phyloP scores from a whole-genome alignment of 1,284 basidiomycete species.

The Bondarzewia mesenterica region DNA sequence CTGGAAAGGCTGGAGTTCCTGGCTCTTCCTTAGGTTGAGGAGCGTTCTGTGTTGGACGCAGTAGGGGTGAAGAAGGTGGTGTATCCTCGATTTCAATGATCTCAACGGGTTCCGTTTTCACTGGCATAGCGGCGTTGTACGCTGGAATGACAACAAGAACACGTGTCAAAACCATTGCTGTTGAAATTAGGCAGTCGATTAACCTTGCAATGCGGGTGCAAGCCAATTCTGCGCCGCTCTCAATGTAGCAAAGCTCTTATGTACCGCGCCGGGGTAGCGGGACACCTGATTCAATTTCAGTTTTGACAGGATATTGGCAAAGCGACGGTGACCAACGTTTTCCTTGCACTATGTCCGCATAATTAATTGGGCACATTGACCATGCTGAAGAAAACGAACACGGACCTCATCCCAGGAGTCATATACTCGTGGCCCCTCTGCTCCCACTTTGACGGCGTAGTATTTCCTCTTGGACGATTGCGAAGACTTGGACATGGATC shows the following conservation, averaged over 20 bases:
- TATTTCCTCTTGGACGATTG: slow-evolving; percentile 29
- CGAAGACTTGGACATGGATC: neutral
- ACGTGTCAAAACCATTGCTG: too few relatives aligned
- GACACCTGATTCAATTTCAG: slow-evolving; percentile 27
- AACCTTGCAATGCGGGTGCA: neutral
- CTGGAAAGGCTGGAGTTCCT: too few relatives aligned
- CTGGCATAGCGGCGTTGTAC: too few relatives aligned
- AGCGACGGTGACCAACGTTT: slow-evolving; percentile 20
- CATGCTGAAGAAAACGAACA: neutral
- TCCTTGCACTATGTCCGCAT: slow-evolving; percentile 29
- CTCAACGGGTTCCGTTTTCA: neutral
- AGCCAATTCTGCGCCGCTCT: slow-evolving; percentile 41
- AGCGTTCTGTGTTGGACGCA: neutral
- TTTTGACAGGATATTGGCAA: neutral
- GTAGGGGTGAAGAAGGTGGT: neutral
- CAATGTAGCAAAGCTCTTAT: slow-evolving; percentile 38
- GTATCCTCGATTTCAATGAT: neutral
- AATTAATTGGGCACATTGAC: neutral
- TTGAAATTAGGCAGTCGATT: neutral
- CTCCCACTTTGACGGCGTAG: slow-evolving; percentile 49
- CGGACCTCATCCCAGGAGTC: slow-evolving; percentile 42
- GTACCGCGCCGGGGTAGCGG: slow-evolving; percentile 36
- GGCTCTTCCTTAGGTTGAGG: neutral
- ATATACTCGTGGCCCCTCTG: slow-evolving; percentile 46
- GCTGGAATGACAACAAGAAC: too few relatives aligned